Base-by-base conservation (phyloP, 2,329 filamentous ascomycete species). In the Pseudonectria buxi region DNA sequence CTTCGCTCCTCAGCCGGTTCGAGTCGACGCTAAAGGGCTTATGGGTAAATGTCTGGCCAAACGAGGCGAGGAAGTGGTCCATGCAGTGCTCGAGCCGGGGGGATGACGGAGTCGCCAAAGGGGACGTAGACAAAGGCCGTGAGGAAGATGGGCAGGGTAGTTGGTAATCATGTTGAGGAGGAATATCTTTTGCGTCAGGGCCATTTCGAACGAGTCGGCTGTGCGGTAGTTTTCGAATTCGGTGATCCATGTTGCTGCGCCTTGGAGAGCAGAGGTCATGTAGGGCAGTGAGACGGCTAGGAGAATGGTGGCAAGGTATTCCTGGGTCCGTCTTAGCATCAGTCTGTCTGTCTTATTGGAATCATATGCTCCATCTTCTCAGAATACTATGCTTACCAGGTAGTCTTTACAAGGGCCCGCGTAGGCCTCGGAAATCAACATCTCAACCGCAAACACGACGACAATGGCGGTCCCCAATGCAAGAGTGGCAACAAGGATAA, bases 51-150 rank as follows among this genome's bases (percentile, higher is more conserved):
- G 78, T 15, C 64, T 55, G 45, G 3, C 54, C 77, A 15, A 71
- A 64, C 3, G 44, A 39, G 1, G 54, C 54, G 0, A 58, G 44
- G 2, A 81, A 69, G 2, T 67, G 69, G 13, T 74, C 56, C 3
- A 72, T 66, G 43, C 82, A 71, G 14, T 76, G 48, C 44, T 85
- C 76, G 1, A 87, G 68, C 47, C 78, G 75, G 0, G 83, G n/a
- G 83, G 0, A 86, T 75, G 2, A 87, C 73, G 13, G 74, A 58
- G 29, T 71, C 71, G 18, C 81, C 83, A 43, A 86, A 85, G 0
- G 84, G 84, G 2, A 89, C 79, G 52, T 89, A 89, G 33, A 89
- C 73, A 50, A 88, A 89, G 0, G 84, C 83, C 0, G 83, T 88
- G 6, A 89, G 65, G 43, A 87, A 72, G 30, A 86, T 82, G 1